These are phyloP conservation scores for Candida pseudofarinosa DNA, from an alignment of 805 yeast genomes.

Conservation along the genomic window DNA sequence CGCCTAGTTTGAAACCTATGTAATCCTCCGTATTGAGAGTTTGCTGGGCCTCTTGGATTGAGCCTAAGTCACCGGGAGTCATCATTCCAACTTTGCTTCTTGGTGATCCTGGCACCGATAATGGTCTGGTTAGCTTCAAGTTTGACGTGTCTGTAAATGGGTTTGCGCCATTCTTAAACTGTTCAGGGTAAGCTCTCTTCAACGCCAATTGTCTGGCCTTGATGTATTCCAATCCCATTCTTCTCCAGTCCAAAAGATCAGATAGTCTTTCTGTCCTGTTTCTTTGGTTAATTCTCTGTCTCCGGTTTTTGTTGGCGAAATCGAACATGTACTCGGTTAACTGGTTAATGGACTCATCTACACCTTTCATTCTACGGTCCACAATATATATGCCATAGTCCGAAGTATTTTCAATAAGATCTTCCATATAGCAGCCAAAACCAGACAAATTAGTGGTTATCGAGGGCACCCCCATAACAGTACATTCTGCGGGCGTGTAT, in stretches of 20 bases:
- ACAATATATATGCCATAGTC: conserved; percentile 98
- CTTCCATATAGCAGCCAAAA: conserved; percentile 98
- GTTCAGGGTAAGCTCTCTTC: conserved; percentile 90
- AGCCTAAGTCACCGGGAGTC: conserved; percentile 99
- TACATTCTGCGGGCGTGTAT: conserved; percentile 98
- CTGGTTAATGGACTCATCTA: conserved; percentile 91
- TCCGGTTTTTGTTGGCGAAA: conserved; percentile 81
- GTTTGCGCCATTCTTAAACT: conserved; percentile 53
- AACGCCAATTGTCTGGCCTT: conserved; percentile 91
- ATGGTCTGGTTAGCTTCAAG: conserved; percentile 80
- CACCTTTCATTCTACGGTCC: conserved; percentile 87
- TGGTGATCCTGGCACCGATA: conserved; percentile 98
- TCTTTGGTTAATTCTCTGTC: conserved; percentile 97
- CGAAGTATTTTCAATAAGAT: conserved; percentile 84
- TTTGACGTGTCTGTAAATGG: conserved; percentile 44
- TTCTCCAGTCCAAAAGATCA: conserved; percentile 92
- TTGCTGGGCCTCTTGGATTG: conserved; percentile 84
- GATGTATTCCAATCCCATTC: conserved; percentile 95
- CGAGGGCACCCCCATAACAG: conserved; percentile 99
- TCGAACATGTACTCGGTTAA: conserved; percentile 85
- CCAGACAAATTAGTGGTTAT: conserved; percentile 95
- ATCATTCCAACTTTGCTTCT: conserved; percentile 67
- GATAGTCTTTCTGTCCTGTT: conserved; percentile 93
- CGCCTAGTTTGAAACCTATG: conserved; percentile 50
- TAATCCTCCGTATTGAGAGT: conserved; percentile 72